phyloP scores from a whole-genome alignment of 176 grass and related monocot species.

The Hsuehochloa calcarea region DNA sequence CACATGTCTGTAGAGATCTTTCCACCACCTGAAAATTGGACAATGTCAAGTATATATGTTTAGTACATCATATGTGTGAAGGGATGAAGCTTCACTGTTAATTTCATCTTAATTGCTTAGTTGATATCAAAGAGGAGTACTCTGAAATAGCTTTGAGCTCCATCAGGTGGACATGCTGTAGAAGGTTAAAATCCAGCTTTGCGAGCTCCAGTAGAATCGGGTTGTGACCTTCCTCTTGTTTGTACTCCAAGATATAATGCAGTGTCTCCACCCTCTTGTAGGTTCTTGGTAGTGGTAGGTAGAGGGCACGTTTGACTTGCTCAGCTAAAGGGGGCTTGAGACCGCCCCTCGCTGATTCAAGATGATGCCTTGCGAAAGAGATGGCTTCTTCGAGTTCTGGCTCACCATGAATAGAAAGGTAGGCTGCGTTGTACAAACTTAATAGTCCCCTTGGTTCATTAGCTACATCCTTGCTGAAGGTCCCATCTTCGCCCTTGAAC shows the following conservation, averaged over 20 bases:
- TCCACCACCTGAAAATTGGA: conserved; percentile 28
- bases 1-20: background rate
- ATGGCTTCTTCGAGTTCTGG: conserved; percentile 24
- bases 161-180: conserved; percentile 32
- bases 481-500: conserved; percentile 20
- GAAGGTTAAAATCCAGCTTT: conserved; percentile 29
- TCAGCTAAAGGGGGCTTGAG: conserved; percentile 6
- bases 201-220: conserved; percentile 23
- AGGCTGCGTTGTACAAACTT: conserved; percentile 36
- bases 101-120: background rate
- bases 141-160: conserved; percentile 17
- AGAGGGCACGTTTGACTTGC: conserved; percentile 28
- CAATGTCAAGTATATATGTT: background rate
- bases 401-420: conserved; percentile 32
- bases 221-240: background rate
- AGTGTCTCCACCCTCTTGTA: conserved; percentile 21
- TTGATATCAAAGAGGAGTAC: background rate
- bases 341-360: background rate
- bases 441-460: conserved; percentile 35
- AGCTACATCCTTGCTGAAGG: background rate
- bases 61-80: background rate
- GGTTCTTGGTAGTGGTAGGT: conserved; percentile 31
- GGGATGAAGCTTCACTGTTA: background rate
- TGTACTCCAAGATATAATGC: conserved; percentile 28
- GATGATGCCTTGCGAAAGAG: conserved; percentile 9